phyloP scores from a whole-genome alignment of 345 rosid species.

The Lepidium didymum region DNA sequence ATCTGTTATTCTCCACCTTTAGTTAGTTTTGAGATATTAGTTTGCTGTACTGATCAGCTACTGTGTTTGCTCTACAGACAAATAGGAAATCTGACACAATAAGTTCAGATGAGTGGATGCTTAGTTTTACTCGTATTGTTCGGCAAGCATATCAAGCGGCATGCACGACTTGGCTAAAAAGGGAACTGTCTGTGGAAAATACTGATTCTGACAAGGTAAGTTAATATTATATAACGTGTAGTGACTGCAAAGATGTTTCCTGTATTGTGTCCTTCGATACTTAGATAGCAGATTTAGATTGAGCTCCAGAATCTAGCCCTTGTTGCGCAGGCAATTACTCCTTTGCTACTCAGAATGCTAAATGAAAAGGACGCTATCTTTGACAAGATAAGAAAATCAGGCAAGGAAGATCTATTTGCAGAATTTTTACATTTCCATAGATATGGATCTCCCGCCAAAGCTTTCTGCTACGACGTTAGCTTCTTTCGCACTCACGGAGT shows the following conservation, averaged over 20 bases:
- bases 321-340: conserved; percentile 43
- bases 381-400: conserved; percentile 56
- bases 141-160: conserved; percentile 43
- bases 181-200: conserved; percentile 42
- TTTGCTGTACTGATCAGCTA: conserved; percentile 8
- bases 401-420: conserved; percentile 81
- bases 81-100: conserved; percentile 27
- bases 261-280: background rate
- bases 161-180: conserved; percentile 61
- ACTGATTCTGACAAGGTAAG: conserved; percentile 41
- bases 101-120: conserved; percentile 45
- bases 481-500: conserved; percentile 54
- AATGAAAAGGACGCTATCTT: conserved; percentile 51
- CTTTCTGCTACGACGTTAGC: conserved; percentile 42
- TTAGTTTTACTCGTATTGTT: conserved; percentile 39
- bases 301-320: background rate
- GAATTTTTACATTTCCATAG: conserved; percentile 59
- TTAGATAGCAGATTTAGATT: background rate
- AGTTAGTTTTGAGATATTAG: background rate
- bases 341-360: conserved; percentile 55
- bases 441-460: conserved; percentile 52
- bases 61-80: conserved; percentile 45
- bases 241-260: background rate
- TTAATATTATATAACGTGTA: background rate
- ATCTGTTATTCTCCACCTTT: background rate